Evolutionary conservation across 345 rosid genomes (phyloP).

Genomic region (Arabidopsis arenosa): DNA sequence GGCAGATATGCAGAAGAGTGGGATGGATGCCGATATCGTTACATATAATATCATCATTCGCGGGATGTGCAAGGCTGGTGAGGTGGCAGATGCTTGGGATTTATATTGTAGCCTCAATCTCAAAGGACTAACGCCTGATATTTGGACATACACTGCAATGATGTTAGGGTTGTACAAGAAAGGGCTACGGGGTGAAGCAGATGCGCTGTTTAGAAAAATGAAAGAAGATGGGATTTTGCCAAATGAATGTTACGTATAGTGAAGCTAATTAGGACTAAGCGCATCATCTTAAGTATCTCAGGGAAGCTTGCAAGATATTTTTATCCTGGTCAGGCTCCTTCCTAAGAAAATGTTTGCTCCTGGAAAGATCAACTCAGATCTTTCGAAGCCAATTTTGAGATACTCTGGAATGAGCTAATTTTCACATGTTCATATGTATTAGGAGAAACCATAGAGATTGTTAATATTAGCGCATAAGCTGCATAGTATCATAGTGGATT

Average conservation of each 20-base stretch:
- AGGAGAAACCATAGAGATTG: not conserved
- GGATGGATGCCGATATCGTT: constrained; percentile 36
- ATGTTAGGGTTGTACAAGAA: constrained; percentile 46
- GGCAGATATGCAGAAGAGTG: constrained; percentile 38
- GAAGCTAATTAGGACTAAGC: constrained; percentile 9
- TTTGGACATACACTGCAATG: constrained; percentile 40
- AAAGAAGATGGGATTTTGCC: constrained; percentile 40
- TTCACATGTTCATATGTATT: constrained; percentile 22
- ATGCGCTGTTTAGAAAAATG: constrained; percentile 45
- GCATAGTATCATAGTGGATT: not conserved
- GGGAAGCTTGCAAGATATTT: constrained; percentile 28
- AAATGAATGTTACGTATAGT: constrained; percentile 29
- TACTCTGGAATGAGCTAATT: constrained; percentile 3
- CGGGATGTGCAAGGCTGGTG: constrained; percentile 46
- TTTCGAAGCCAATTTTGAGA: constrained; percentile 13
- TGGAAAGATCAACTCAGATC: constrained; percentile 25
- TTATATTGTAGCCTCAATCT: constrained; percentile 31
- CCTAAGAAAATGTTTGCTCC: constrained; percentile 6
- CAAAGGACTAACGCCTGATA: constrained; percentile 41
- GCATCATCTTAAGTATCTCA: constrained; percentile 3
- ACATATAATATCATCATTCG: constrained; percentile 46
- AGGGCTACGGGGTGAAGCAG: constrained; percentile 43
- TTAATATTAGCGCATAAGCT: not conserved
- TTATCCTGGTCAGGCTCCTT: not conserved
- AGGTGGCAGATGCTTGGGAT: constrained; percentile 45